Base-by-base conservation (phyloP, 1,284 basidiomycete genomes). In the Heliocybe sulcata region DNA sequence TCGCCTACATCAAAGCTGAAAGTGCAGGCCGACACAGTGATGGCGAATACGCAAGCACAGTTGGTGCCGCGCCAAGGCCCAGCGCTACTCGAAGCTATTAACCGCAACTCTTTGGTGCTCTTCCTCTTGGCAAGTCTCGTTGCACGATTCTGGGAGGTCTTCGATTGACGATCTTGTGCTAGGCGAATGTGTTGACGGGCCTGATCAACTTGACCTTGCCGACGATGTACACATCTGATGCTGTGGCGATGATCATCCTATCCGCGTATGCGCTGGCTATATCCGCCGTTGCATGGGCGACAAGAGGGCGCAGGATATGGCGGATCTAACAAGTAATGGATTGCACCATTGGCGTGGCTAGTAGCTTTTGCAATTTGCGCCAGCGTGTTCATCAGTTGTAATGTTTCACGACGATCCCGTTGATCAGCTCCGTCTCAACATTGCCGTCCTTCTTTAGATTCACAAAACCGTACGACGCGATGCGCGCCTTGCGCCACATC, bases 151-250 rank as follows among this genome's bases (percentile, higher is more conserved):
- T 47, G 33, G 9, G 9, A 35, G 12, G n/a, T 53, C 29, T 53
- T 22, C 45, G 25, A 19, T 26, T 16, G 12, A 16, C 22, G 38
- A 35, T 14, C 38, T 4, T 20, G 26, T 26, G 52, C 1, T 61
- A 94, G 90, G 90, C 94, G 0, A 99, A 99, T 67, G 67, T 97
- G 0, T 68, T 83, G 25, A 99, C 96, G 0, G 96, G 96, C 0
- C 59, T 91, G 16, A 75, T 97, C 58, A 99, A 98, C 67, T 63
- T 98, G 20, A 77, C 79, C 0, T 77, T 95, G 59, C 69, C 75
- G 61, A 98, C 94, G 3, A 94, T 98, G 84, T 93, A 95, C 64
- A 76, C 78, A 12, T 69, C 77, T 0, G 74, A 86, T 55, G 54
- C 56, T 23, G 63, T 71, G 35, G 85, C 92, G 1, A 77, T 96